These are phyloP conservation scores for Euphrasia confusa DNA, from an alignment of 257 asterid genomes.

Conservation along the genomic window DNA sequence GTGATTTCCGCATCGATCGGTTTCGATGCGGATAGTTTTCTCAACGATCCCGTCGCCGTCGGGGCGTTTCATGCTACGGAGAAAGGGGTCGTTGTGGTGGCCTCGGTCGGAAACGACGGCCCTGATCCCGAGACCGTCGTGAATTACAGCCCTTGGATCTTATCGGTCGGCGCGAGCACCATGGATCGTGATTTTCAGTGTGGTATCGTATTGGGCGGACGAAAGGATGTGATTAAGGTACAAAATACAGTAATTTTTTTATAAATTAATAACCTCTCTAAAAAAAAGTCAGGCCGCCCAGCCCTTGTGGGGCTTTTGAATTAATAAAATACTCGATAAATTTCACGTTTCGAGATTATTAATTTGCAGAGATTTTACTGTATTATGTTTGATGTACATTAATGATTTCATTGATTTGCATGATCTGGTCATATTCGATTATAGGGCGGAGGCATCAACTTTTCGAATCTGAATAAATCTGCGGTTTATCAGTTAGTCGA, in stretches of 20 bases:
- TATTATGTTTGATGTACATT: too few species aligned
- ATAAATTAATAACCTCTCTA: too few species aligned
- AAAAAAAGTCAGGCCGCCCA: too few species aligned
- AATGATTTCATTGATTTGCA: too few species aligned
- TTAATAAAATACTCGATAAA: too few species aligned
- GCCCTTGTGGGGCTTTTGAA: too few species aligned
- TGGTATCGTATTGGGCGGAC: constrained; percentile 50
- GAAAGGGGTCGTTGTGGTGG: constrained; percentile 54
- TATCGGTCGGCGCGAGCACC: constrained; percentile 81
- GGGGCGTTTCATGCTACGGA: constrained; percentile 71
- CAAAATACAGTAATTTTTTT: too few species aligned
- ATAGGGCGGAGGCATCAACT: constrained; percentile 79
- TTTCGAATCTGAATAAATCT: neutral
- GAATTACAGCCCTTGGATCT: constrained; percentile 79
- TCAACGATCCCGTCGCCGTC: constrained; percentile 50
- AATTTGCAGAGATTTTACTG: too few species aligned
- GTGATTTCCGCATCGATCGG: constrained; percentile 66
- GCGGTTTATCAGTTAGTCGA: constrained; percentile 24
- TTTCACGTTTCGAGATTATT: too few species aligned
- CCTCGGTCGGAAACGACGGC: constrained; percentile 79
- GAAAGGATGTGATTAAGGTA: constrained; percentile 42
- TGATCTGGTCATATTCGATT: too few species aligned
- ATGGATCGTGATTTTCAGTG: constrained; percentile 68
- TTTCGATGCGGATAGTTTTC: constrained; percentile 28
- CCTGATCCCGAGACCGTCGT: constrained; percentile 37